Base-by-base conservation (phyloP, 768 basidiomycete genomes). In the Serendipita sp. region DNA sequence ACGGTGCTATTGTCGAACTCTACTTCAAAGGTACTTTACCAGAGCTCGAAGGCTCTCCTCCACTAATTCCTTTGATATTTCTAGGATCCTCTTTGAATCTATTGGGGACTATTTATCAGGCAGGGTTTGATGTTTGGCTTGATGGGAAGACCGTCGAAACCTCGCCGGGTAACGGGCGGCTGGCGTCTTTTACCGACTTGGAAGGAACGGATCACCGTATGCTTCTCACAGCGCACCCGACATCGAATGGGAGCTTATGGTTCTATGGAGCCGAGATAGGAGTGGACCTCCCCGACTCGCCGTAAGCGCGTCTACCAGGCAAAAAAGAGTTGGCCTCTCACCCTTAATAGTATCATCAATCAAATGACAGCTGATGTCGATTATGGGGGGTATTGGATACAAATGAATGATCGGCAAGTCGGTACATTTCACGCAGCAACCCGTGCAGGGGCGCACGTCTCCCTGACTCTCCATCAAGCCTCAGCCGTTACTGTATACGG, bases 401-500 rank as follows among this genome's bases (percentile, higher is more conserved):
- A 13, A 13, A 46, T 46, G 18, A 13, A 13, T 18, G 45, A 46
- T 46, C 45, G 13, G 18, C 13, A 13, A 46, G 2, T 54, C 11
- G 53, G 53, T 10, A n/a, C 32, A 16, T 63, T 37, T 63, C 41
- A 63, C 60, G 30, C n/a, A 13, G 41, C 60, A 11, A 63, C 30
- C 11, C 10, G 44, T 15, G 30, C 37, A 24, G 65, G 65, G 8
- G 65, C 63, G 18, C 2, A 18, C 16, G n/a, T 30, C n/a, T 58
- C 10, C 8, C 11, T 30, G 16, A 16, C 35, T 16, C 63, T 46
- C 45, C 18, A 28, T 64, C 41, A 64, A 65, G 64, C 64, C 10
- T 79, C 81, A 8, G 78, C 86, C 11, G 76, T 90, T 58, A 73
- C 79, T 0, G 71, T 91, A 28, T 77, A 73, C 53, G 89, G 89